phyloP scores from a whole-genome alignment of 352 stramenopile species.

The Globisporangium solare region DNA sequence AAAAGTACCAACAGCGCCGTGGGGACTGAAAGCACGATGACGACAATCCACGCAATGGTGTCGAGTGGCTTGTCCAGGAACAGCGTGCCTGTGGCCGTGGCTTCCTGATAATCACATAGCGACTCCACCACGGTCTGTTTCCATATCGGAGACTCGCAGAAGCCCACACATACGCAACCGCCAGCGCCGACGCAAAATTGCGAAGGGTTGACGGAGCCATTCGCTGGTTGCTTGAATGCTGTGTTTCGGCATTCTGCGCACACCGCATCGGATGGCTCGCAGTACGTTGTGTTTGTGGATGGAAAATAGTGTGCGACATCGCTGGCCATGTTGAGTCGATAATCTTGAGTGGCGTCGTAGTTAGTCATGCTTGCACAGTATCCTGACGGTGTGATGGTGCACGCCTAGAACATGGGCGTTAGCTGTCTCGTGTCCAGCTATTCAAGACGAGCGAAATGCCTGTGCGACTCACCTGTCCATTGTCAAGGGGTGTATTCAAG shows the following conservation, averaged over 20 bases:
- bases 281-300: slow-evolving; percentile 49
- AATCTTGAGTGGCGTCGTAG: slow-evolving; percentile 24
- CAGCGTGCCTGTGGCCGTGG: slow-evolving; percentile 2
- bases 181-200: slow-evolving; percentile 24
- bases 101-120: slow-evolving; percentile 14
- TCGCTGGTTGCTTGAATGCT: neutral
- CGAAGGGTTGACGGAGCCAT: slow-evolving; percentile 11
- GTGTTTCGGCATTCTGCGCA: slow-evolving; percentile 21
- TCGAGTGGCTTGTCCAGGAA: slow-evolving; percentile 2
- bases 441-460: neutral
- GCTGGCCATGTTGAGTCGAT: slow-evolving; percentile 17
- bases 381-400: slow-evolving; percentile 29
- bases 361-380: slow-evolving; percentile 26
- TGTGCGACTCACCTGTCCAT: slow-evolving; percentile 9
- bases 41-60: slow-evolving; percentile 6
- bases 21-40: slow-evolving; percentile 5
- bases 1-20: slow-evolving; percentile 4
- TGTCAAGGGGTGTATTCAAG: slow-evolving; percentile 23
- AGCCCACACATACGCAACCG: slow-evolving; percentile 31
- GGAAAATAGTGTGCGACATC: slow-evolving; percentile 32
- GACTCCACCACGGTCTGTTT: slow-evolving; percentile 9
- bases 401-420: slow-evolving; percentile 6
- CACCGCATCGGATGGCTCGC: slow-evolving; percentile 20
- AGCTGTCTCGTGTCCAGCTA: neutral
- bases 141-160: slow-evolving; percentile 33